Evolutionary conservation across 192 early-diverging fungal species (phyloP), one percentile per base, ranked within the genome.

Genomic region (Linnemannia elongata): DNA sequence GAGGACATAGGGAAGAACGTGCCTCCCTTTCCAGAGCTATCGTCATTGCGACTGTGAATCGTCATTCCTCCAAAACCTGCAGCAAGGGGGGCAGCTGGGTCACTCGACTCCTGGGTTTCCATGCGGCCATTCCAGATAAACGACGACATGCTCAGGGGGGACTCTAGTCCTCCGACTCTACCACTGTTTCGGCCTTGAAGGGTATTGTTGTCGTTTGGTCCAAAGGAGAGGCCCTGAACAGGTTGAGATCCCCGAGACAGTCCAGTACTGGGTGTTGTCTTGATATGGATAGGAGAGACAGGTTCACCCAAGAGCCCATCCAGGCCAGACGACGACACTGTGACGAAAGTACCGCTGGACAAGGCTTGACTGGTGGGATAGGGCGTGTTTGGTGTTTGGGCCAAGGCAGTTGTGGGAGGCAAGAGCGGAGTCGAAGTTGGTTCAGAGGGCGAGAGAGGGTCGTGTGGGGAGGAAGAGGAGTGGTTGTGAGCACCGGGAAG

Each of bases 81-180:
- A 1, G 77, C 33, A 33, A 73, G 35, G 35, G 35, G 71, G 2
- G 17, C 20, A 30, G 66, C 15, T 2, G 77, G 33, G 36, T 71
- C 18, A 6, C 41, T 45, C 3, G 60, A 45, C 49, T 47, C 44
- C 41, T 78, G 57, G 22, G 73, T 73, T 12, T 72, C 18, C 5
- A 75, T 80, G 47, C 71, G 66, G 49, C 66, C 76, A 38, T 69
- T 74, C 85, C 85, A 87, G 39, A 81, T 68, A 36, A 81, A 87
- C 9, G 85, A 87, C 10, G 85, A 81, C 47, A 87, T 6, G 38
- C 39, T 52, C 60, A 87, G 47, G 30, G 85, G 85, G 6, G 79
- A 78, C 22, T 87, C 85, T 9, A 81, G 69, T 41, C 55, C 74
- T 33, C 38, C 45, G 24, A 47, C 47, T 33, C 54, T 74, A 17